A percentile compares a stretch with the other conserved stretches of the same genome.
phyloP scores from a whole-genome alignment of 495 filamentous ascomycete genomes.

The Xylaria castorea region DNA sequence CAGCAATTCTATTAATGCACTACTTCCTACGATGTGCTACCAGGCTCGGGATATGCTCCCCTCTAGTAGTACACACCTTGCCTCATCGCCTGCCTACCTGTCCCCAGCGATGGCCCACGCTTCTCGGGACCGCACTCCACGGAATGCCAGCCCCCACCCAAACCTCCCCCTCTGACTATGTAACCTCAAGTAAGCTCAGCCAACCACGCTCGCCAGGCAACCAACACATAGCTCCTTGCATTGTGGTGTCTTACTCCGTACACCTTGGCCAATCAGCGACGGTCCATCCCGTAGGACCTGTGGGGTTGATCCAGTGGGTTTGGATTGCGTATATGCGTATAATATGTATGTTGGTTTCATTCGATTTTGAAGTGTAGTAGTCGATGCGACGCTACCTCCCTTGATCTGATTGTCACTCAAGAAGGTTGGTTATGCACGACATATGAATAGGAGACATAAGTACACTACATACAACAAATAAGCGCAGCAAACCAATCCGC shows the following conservation, averaged over 20 bases:
- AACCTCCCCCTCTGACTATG: too few relatives aligned
- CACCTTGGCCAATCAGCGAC: not conserved
- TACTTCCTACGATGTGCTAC: constrained; percentile 11
- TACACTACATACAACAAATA: not conserved
- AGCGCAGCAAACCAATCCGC: not conserved
- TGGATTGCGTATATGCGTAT: too few relatives aligned
- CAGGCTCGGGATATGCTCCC: constrained; percentile 3
- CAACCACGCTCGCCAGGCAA: constrained; percentile 2
- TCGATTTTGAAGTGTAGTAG: not conserved
- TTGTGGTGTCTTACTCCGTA: not conserved
- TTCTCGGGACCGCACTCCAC: too few relatives aligned
- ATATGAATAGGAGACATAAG: not conserved
- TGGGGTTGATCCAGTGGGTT: too few relatives aligned
- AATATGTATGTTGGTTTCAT: too few relatives aligned
- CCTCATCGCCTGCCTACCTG: not conserved
- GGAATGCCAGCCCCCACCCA: not conserved
- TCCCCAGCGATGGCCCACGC: not conserved
- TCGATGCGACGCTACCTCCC: constrained; percentile 6
- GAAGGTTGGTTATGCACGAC: not conserved
- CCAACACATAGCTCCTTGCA: too few relatives aligned
- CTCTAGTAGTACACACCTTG: not conserved
- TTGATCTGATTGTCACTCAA: not conserved
- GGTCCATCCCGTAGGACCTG: too few relatives aligned
- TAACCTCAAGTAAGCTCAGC: too few relatives aligned
- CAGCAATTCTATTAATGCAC: not conserved